phyloP scores from a whole-genome alignment of 2,329 filamentous ascomycete genomes.

The Aspergillus sp. region DNA sequence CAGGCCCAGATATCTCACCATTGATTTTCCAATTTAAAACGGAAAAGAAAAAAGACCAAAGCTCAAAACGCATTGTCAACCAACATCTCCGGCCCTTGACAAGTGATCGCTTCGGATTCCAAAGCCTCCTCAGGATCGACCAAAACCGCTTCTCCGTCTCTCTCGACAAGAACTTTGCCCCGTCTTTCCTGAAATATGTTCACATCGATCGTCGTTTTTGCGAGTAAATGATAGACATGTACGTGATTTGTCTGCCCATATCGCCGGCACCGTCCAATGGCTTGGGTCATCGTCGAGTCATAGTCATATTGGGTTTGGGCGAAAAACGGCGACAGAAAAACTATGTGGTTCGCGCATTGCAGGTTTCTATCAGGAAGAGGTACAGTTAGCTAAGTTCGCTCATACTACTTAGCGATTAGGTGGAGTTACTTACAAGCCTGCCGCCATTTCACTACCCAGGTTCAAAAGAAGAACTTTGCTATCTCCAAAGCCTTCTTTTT shows the following conservation, averaged over 20 bases:
- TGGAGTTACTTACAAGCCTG: constrained; percentile 58
- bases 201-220: constrained; percentile 46
- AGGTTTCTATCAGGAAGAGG: constrained; percentile 53
- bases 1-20: not conserved
- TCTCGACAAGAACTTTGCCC: constrained; percentile 28
- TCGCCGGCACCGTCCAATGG: constrained; percentile 60
- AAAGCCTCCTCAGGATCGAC: constrained; percentile 20
- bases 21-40: not conserved
- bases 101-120: constrained; percentile 21
- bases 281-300: constrained; percentile 60
- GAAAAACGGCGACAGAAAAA: constrained; percentile 61
- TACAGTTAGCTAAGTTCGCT: not conserved
- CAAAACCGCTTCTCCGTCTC: constrained; percentile 21
- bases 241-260: constrained; percentile 60
- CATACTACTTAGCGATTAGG: not conserved
- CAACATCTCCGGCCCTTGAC: constrained; percentile 29
- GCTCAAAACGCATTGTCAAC: constrained; percentile 26
- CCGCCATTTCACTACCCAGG: constrained; percentile 56
- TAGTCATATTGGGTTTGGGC: constrained; percentile 54
- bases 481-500: constrained; percentile 34
- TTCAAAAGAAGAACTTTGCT: constrained; percentile 58
- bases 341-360: constrained; percentile 62
- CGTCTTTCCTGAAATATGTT: constrained; percentile 43
- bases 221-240: constrained; percentile 55
- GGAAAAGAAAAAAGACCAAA: not conserved